Percentiles rank a stretch among this genome's conserved stretches.
Conservation (phyloP, 140 eudicot genomes). For the Flaveria floridana region DNA sequence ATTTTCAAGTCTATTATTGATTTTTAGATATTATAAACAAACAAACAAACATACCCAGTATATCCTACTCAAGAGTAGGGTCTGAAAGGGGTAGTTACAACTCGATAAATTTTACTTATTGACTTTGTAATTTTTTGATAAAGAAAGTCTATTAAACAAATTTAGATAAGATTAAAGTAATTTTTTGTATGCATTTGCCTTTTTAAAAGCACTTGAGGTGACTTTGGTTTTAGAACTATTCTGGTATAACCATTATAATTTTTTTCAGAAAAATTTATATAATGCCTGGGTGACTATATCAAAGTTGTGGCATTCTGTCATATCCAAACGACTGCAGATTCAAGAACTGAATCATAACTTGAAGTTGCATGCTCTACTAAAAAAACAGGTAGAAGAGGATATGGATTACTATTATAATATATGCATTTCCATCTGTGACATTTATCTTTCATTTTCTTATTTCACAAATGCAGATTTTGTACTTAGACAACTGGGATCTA, state of each 20-base stretch:
- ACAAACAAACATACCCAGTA: too few species aligned
- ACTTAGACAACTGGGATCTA: slow-evolving; percentile 59
- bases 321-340: slow-evolving; percentile 58
- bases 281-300: slow-evolving; percentile 72
- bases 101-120: too few species aligned
- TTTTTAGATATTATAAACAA: too few species aligned
- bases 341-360: slow-evolving; percentile 54
- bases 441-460: neutral
- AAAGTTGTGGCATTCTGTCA: slow-evolving; percentile 58
- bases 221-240: neutral
- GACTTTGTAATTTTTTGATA: too few species aligned
- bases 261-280: slow-evolving; percentile 74
- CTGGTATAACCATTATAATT: slow-evolving; percentile 18
- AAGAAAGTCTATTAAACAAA: too few species aligned
- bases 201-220: too few species aligned
- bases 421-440: neutral
- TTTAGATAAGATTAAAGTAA: too few species aligned
- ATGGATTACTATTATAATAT: neutral
- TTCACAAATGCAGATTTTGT: slow-evolving; percentile 46
- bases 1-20: too few species aligned
- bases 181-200: too few species aligned
- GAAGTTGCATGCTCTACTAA: slow-evolving; percentile 60
- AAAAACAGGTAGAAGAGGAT: slow-evolving; percentile 54
- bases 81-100: too few species aligned
- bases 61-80: too few species aligned